Conservation (phyloP, 2,329 filamentous ascomycete genomes). For the Plectosphaerella sp. region DNA sequence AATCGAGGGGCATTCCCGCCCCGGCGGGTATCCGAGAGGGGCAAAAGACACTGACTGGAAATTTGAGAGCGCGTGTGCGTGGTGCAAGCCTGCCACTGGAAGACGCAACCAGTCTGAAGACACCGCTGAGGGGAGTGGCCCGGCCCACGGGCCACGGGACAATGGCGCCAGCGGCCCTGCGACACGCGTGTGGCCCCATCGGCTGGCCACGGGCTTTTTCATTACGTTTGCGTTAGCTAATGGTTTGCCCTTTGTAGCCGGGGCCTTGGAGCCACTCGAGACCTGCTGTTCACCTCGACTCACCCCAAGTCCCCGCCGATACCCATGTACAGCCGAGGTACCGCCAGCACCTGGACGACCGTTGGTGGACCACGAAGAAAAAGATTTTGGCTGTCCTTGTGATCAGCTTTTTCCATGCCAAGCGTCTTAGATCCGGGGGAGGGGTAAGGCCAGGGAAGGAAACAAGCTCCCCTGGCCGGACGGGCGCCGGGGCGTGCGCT, state of each 20-base stretch:
- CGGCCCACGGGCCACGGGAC: background rate
- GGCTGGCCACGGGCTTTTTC: conserved; percentile 9
- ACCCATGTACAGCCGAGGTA: no score
- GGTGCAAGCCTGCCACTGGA: no score
- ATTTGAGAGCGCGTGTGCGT: no score
- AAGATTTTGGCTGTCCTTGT: conserved; percentile 11
- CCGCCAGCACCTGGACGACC: no score
- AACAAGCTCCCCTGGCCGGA: background rate
- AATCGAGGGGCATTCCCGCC: no score
- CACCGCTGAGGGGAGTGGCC: no score
- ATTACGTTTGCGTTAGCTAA: conserved; percentile 15
- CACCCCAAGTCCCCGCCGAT: no score
- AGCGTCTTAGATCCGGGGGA: conserved; percentile 2
- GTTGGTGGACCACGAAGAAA: background rate
- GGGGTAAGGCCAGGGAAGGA: background rate
- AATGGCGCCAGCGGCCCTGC: background rate
- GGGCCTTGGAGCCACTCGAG: background rate
- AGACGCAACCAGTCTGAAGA: no score
- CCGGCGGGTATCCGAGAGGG: no score
- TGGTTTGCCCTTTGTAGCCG: conserved; percentile 2
- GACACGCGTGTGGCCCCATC: conserved; percentile 2
- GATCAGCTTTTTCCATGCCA: conserved; percentile 8
- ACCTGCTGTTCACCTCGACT: no score
- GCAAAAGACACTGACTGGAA: no score
- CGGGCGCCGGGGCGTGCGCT: background rate